Percentiles rank a stretch among this genome's conserved stretches.
Conservation (phyloP, 176 grass and related monocot species). For the Pontederia paniculata region DNA sequence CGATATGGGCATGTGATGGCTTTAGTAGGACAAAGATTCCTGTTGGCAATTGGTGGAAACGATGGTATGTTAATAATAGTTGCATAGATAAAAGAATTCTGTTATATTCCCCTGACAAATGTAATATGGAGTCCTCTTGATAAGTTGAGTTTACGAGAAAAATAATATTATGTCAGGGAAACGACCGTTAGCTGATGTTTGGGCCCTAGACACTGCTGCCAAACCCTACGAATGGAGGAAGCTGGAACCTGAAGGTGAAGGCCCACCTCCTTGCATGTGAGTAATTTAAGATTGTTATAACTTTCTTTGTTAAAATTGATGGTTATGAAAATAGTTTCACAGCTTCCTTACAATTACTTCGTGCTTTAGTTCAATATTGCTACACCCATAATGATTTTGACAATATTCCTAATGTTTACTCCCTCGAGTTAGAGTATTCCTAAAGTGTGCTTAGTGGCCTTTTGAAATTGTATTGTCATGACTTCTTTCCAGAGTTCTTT, state of each 20-base stretch:
- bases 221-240: constrained; percentile 99
- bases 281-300: constrained; percentile 1
- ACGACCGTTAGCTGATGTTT: constrained; percentile 84
- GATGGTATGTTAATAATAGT: constrained; percentile 44
- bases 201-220: constrained; percentile 94
- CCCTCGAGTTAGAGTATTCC: too few species aligned
- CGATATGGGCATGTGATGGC: constrained; percentile 98
- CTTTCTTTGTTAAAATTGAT: neutral
- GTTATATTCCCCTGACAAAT: neutral
- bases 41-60: constrained; percentile 94
- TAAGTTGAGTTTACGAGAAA: neutral
- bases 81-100: neutral
- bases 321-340: too few species aligned
- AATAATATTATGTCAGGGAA: constrained; percentile 47
- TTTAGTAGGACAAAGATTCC: constrained; percentile 89
- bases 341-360: too few species aligned
- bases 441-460: too few species aligned
- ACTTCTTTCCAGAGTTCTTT: too few species aligned
- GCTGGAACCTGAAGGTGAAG: constrained; percentile 95
- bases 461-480: too few species aligned
- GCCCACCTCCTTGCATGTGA: constrained; percentile 96
- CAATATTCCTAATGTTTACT: too few species aligned
- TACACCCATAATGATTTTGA: too few species aligned
- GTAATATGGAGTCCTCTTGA: neutral
- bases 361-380: too few species aligned